Percentiles rank a stretch among this genome's conserved stretches.
These are phyloP conservation scores for Xylaria longipes DNA, from an alignment of 495 filamentous ascomycete species.

Conservation along the genomic window DNA sequence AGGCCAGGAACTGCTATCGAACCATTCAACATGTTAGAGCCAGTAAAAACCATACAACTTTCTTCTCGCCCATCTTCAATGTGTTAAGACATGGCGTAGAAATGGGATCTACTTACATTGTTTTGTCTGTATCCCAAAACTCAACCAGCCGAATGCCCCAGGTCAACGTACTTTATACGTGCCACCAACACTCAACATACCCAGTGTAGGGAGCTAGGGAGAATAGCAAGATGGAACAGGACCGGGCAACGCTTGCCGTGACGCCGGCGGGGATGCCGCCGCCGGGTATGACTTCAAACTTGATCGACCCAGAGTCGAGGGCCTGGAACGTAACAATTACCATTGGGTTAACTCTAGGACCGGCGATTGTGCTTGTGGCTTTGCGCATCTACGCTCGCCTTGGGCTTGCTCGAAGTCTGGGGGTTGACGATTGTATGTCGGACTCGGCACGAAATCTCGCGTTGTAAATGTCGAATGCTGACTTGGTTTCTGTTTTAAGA, in stretches of 20 bases:
- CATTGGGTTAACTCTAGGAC: conserved; percentile 28
- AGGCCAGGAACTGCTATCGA: background rate
- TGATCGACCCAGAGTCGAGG: conserved; percentile 33
- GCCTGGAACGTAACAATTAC: conserved; percentile 31
- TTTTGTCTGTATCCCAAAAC: background rate
- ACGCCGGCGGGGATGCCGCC: conserved; percentile 31
- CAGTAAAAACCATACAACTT: background rate
- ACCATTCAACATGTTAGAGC: conserved; percentile 7
- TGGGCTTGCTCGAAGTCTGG: conserved; percentile 35
- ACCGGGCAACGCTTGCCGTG: conserved; percentile 20
- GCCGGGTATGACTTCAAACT: conserved; percentile 31
- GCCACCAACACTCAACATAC: background rate
- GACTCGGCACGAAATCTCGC: background rate
- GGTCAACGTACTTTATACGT: background rate
- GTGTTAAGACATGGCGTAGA: background rate
- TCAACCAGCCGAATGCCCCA: background rate
- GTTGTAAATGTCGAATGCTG: background rate
- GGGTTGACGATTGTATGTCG: conserved; percentile 41
- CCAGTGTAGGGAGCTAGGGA: background rate
- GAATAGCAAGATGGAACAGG: conserved; percentile 13
- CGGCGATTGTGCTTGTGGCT: conserved; percentile 28
- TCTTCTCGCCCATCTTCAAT: background rate
- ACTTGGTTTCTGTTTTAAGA: conserved; percentile 17
- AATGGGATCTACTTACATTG: background rate
- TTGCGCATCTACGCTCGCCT: conserved; percentile 36